Evolutionary conservation across 2,329 filamentous ascomycete species (phyloP), one percentile per base, ranked within the genome.

Genomic region (Cytospora leucostoma): DNA sequence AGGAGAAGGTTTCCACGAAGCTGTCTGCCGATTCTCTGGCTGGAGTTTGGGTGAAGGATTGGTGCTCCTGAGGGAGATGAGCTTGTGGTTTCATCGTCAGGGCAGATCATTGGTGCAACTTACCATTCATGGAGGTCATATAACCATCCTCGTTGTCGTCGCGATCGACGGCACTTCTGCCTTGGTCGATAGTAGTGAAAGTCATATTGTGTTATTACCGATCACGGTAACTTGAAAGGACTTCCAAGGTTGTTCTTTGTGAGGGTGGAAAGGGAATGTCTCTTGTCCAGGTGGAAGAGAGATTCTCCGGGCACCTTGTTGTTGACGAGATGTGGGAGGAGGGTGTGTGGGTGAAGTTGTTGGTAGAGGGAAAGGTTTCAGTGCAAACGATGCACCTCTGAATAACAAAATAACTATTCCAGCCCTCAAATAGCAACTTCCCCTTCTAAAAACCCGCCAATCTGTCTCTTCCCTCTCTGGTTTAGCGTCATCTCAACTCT

Each of bases 11-110:
- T 44, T 21, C 51, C 59, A 32, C 52, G 51, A 5, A 61, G 59
- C 19, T 61, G 59, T 32, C 44, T 54, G 34, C 59, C 59, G 33
- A 61, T 44, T 12, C 59, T 38, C 52, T 61, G 59, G 19, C 59
- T 61, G 33, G 59, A 32, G 44, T 52, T 53, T 34, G 59, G 59
- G 27, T 61, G 56, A 7, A 33, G 52, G 12, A 61, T 35, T 7
- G 59, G 59, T 7, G 59, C 59, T 33, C 59, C 59, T 61, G 11
- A n/a, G 8, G 44, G 4, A 6, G 11, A n/a, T 47, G 10, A 47
- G 44, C 11, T 47, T 4, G 11, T 47, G 44, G n/a, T 12, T 21
- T 7, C n/a, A 47, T 34, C n/a, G 11, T 47, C 21, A 27, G 12
- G 15, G 2, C 12, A 33, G 4, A 13, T 8, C 27, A 11, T 10